Conservation (phyloP, 441 rosid genomes). For the Oxalis stricta region DNA sequence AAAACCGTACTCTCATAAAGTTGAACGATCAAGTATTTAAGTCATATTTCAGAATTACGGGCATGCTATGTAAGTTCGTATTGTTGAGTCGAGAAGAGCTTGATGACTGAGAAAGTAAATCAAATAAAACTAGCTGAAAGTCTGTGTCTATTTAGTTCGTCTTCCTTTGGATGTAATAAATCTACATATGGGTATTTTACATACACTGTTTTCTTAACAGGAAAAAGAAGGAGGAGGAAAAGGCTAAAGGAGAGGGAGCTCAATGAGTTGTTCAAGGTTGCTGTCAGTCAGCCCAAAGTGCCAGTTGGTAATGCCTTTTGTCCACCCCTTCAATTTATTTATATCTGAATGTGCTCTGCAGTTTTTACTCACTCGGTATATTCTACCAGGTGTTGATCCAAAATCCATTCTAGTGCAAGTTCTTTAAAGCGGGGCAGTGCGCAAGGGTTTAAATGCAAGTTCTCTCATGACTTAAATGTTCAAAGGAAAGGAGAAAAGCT, state of each 20-base stretch:
- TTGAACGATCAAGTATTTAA: too few species aligned
- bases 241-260: slow-evolving; percentile 54
- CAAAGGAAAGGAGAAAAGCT: slow-evolving; percentile 53
- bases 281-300: slow-evolving; percentile 59
- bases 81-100: too few species aligned
- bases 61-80: too few species aligned
- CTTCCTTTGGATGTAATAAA: too few species aligned
- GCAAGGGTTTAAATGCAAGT: slow-evolving; percentile 51
- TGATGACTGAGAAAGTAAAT: too few species aligned
- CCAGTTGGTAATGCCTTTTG: slow-evolving; percentile 24
- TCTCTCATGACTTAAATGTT: slow-evolving; percentile 49
- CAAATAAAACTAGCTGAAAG: too few species aligned
- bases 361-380: neutral
- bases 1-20: too few species aligned
- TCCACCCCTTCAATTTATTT: neutral
- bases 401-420: slow-evolving; percentile 47
- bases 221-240: slow-evolving; percentile 46
- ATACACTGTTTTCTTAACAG: slow-evolving; percentile 8
- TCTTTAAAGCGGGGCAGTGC: slow-evolving; percentile 45
- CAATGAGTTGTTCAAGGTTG: slow-evolving; percentile 48
- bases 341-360: neutral
- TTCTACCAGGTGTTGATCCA: slow-evolving; percentile 41
- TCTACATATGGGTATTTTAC: too few species aligned
- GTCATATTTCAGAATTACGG: too few species aligned
- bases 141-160: too few species aligned